Evolutionary conservation across 192 early-diverging fungal species (phyloP).

Genomic region (Podila verticillata): DNA sequence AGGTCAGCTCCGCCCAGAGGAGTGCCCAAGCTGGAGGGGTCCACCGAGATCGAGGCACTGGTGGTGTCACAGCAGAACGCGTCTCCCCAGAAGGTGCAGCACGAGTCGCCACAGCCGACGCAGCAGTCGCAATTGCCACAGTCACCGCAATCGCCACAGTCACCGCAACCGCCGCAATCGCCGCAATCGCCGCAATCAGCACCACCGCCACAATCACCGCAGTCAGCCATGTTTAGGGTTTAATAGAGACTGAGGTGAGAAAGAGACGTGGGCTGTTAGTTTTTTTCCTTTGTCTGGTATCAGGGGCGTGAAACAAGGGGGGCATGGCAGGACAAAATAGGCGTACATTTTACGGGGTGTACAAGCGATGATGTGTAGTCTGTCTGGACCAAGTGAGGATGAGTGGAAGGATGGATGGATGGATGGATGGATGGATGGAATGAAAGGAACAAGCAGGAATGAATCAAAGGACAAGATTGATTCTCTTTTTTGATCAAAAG

Average conservation of each 20-base stretch:
- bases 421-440: background rate
- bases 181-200: background rate
- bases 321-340: no score
- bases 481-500: no score
- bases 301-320: no score
- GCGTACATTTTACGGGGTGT: no score
- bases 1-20: background rate
- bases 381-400: background rate
- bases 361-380: no score
- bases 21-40: background rate
- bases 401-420: background rate
- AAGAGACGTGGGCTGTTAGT: background rate
- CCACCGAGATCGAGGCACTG: background rate
- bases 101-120: conserved; percentile 9
- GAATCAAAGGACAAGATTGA: no score
- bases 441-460: background rate
- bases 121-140: conserved; percentile 9
- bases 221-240: background rate
- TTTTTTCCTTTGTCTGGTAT: no score
- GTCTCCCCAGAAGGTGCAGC: conserved; percentile 7
- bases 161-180: background rate
- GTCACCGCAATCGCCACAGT: conserved; percentile 5
- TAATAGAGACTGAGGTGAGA: background rate
- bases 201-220: background rate
- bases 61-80: conserved; percentile 4